Percentiles rank a stretch among this genome's conserved stretches.
Evolutionary conservation across 805 yeast species (phyloP).

Genomic region (Candida loeiensis): DNA sequence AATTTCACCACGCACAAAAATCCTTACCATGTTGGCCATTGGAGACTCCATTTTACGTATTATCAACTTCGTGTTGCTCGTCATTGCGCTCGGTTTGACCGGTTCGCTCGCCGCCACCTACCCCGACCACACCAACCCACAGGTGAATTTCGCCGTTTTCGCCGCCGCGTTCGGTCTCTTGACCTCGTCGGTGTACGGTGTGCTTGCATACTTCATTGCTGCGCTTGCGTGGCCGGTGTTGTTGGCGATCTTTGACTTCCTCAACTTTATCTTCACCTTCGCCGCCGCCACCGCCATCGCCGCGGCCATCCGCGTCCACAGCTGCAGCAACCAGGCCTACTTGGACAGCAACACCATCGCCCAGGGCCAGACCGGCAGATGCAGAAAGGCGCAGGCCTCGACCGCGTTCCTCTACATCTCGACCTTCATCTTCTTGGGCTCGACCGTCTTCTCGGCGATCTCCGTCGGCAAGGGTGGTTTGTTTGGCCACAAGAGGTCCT

Average conservation of each 20-base stretch:
- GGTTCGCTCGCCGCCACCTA: slow-evolving; percentile 80
- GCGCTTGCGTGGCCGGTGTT: slow-evolving; percentile 86
- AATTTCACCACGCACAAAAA: not conserved
- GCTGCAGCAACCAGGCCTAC: slow-evolving; percentile 71
- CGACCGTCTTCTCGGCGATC: slow-evolving; percentile 57
- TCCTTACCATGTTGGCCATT: slow-evolving; percentile 52
- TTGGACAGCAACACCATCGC: slow-evolving; percentile 61
- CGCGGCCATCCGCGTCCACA: slow-evolving; percentile 80
- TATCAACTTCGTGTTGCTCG: slow-evolving; percentile 70
- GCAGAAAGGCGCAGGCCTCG: slow-evolving; percentile 91
- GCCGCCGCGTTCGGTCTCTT: slow-evolving; percentile 83
- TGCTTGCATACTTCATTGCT: slow-evolving; percentile 70
- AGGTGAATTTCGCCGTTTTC: slow-evolving; percentile 86
- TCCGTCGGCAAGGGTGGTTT: slow-evolving; percentile 53
- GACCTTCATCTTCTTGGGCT: slow-evolving; percentile 68
- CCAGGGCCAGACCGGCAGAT: slow-evolving; percentile 77
- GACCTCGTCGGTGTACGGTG: slow-evolving; percentile 76
- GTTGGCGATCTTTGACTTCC: slow-evolving; percentile 71
- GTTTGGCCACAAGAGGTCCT: slow-evolving; percentile 26
- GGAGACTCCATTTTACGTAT: slow-evolving; percentile 75
- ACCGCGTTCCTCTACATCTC: slow-evolving; percentile 83
- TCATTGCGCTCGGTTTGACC: slow-evolving; percentile 79
- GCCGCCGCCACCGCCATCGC: slow-evolving; percentile 95
- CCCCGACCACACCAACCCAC: slow-evolving; percentile 52
- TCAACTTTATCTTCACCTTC: slow-evolving; percentile 88